These are phyloP conservation scores for Dictyostelium brefeldianum DNA, from an alignment of 78 protist genomes.

Conservation along the genomic window DNA sequence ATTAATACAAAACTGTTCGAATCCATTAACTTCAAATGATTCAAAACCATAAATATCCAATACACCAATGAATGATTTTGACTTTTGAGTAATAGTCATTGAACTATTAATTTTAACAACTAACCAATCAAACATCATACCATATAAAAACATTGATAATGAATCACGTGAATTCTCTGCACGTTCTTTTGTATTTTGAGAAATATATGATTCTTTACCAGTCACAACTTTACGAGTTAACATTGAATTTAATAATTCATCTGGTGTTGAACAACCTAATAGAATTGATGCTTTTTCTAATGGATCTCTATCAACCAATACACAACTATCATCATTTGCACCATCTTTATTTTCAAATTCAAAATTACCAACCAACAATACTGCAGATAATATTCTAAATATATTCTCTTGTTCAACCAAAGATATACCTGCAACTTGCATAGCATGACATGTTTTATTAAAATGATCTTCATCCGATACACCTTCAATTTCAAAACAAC, in stretches of 20 bases:
- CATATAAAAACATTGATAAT: slow-evolving; percentile 55
- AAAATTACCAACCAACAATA: slow-evolving; percentile 88
- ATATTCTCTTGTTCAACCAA: slow-evolving; percentile 57
- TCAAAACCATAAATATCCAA: slow-evolving; percentile 99
- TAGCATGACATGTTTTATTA: slow-evolving; percentile 66
- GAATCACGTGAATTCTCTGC: slow-evolving; percentile 81
- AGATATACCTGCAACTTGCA: slow-evolving; percentile 80
- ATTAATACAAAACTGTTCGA: slow-evolving; percentile 96
- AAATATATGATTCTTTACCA: slow-evolving; percentile 36
- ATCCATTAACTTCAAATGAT: slow-evolving; percentile 90
- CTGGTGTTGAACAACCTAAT: slow-evolving; percentile 47
- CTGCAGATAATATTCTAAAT: slow-evolving; percentile 66
- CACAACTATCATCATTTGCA: slow-evolving; percentile 23
- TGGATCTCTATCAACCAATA: slow-evolving; percentile 28
- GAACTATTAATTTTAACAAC: slow-evolving; percentile 76
- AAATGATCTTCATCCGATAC: slow-evolving; percentile 75
- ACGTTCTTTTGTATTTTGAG: slow-evolving; percentile 71
- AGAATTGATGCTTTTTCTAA: slow-evolving; percentile 29
- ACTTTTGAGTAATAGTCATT: slow-evolving; percentile 28
- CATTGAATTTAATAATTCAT: slow-evolving; percentile 43
- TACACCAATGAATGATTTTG: slow-evolving; percentile 88
- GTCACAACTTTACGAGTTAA: slow-evolving; percentile 62
- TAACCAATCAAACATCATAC: slow-evolving; percentile 83
- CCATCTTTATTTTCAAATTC: slow-evolving; percentile 51
- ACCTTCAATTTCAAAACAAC: slow-evolving; percentile 75